These are phyloP conservation scores for Sporisorium iseilematis-ciliati DNA, from an alignment of 1,284 basidiomycete genomes.

Conservation along the genomic window DNA sequence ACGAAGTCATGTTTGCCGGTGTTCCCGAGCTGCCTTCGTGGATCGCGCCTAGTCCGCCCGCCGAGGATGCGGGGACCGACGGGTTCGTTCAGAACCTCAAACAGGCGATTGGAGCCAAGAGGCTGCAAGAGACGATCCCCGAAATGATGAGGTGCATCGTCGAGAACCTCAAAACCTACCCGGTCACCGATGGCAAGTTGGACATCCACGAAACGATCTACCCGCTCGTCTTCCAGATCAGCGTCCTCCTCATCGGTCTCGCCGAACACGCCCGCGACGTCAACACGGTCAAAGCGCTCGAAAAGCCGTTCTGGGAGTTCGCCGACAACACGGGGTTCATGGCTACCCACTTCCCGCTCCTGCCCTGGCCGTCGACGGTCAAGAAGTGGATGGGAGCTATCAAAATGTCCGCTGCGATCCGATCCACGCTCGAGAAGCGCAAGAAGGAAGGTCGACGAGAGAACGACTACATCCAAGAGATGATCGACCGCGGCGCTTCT, in stretches of 20 bases:
- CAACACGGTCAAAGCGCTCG: conserved; percentile 32
- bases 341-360: conserved; percentile 39
- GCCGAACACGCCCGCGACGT: conserved; percentile 41
- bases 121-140: conserved; percentile 30
- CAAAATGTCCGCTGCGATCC: conserved; percentile 46
- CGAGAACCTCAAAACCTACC: conserved; percentile 19
- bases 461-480: conserved; percentile 48
- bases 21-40: conserved; percentile 37
- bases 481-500: conserved; percentile 43
- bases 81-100: conserved; percentile 45
- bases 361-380: conserved; percentile 30
- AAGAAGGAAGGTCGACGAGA: conserved; percentile 37
- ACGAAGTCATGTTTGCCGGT: conserved; percentile 53
- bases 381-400: conserved; percentile 47
- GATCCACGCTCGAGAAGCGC: conserved; percentile 34
- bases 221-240: conserved; percentile 54
- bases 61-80: conserved; percentile 30
- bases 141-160: conserved; percentile 32
- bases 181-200: conserved; percentile 27
- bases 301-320: conserved; percentile 49
- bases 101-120: conserved; percentile 13
- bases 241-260: conserved; percentile 38
- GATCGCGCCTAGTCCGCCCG: conserved; percentile 20
- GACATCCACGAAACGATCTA: conserved; percentile 48
- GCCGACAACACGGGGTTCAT: conserved; percentile 50